Percentiles rank a stretch among this genome's conserved stretches.
Evolutionary conservation across 306 rosid species (phyloP).

Genomic region (Alnus rubra): DNA sequence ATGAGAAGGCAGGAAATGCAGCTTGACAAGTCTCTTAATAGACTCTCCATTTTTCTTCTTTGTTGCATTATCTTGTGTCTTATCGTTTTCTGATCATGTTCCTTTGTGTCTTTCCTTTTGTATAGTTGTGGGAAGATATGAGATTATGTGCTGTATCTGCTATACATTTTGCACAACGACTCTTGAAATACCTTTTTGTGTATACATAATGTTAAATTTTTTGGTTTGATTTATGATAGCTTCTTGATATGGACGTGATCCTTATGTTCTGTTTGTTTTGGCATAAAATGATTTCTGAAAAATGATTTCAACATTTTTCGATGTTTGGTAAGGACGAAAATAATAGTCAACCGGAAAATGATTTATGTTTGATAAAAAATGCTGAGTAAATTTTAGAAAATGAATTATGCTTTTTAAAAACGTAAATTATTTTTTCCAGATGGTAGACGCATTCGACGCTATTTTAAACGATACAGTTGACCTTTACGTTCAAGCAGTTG

Average conservation of each 20-base stretch:
- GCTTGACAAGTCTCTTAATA: constrained; percentile 69
- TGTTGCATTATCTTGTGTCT: constrained; percentile 79
- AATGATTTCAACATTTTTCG: no score
- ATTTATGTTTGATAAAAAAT: no score
- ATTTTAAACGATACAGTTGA: no score
- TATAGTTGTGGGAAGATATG: constrained; percentile 32
- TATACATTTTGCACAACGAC: constrained; percentile 27
- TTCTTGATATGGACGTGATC: background rate
- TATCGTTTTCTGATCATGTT: constrained; percentile 64
- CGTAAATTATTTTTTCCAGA: no score
- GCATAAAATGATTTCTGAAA: no score
- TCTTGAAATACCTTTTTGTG: background rate
- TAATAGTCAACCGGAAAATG: no score
- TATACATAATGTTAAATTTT: background rate
- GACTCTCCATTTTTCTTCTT: constrained; percentile 74
- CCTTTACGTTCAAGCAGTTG: no score
- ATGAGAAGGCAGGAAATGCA: constrained; percentile 88
- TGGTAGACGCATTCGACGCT: no score
- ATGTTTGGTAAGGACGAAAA: no score
- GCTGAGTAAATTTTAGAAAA: no score
- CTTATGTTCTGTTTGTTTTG: background rate
- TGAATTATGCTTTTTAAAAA: no score
- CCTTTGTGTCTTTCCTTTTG: constrained; percentile 21
- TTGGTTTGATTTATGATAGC: background rate
- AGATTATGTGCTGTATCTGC: constrained; percentile 14